Evolutionary conservation across 2,329 filamentous ascomycete species (phyloP), one percentile per base, ranked within the genome.

Genomic region (Cladosporium sp.): DNA sequence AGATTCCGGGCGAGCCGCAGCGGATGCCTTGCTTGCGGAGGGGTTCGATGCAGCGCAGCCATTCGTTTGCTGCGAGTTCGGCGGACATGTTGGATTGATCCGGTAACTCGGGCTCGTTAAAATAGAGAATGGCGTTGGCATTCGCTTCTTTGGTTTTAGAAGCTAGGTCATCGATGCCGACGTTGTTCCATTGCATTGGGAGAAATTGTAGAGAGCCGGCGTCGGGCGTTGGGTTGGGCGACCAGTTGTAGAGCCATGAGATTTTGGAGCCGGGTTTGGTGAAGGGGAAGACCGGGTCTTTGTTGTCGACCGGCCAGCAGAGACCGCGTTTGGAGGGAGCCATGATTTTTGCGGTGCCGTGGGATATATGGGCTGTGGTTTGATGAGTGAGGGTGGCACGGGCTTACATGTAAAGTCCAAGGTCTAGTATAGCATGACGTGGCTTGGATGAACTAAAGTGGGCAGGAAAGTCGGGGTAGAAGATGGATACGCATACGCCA

Each of bases 181-280:
- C 61, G 58, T 65, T 52, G 58, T 72, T 71, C 70, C 70, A 72
- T 63, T 70, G 68, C 70, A 72, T 72, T 19, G 69, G 68, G 12
- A 67, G 51, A 55, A 68, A 72, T 30, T 66, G 55, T 5, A 72
- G 61, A 36, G 66, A 67, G 11, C 43, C 59, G 28, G 61, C 58
- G 59, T 61, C 60, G 1, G 63, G 61, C 3, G 69, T 67, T 1
- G 66, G 51, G 45, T 65, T 65, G 28, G 69, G 68, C 3, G 67
- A 70, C 69, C 70, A 72, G 58, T 71, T 70, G 62, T 70, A 72
- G 20, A 72, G 62, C 67, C 69, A 72, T n/a, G 66, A 64, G 37
- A 72, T 63, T 51, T 69, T 71, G 38, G 64, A 67, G 25, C 67
- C 67, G 17, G 69, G 69, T 61, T 67, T 69, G 15, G 69, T 70